A percentile compares a stretch with the other conserved stretches of the same genome.
phyloP scores from a whole-genome alignment of 192 early-diverging fungal species.

The Oehlia diaphana region DNA sequence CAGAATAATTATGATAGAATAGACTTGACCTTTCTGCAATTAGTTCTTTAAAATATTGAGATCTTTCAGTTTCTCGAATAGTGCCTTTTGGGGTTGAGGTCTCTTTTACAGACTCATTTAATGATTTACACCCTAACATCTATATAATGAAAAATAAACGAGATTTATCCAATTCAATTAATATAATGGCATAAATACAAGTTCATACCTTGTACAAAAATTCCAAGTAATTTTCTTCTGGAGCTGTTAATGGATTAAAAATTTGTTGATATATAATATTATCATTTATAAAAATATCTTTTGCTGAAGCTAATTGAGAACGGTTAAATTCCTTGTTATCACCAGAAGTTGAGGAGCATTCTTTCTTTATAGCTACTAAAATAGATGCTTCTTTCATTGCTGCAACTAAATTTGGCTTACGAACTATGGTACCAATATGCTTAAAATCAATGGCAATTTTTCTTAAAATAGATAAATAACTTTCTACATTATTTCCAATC shows the following conservation, averaged over 20 bases:
- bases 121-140: slow-evolving; percentile 63
- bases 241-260: slow-evolving; percentile 64
- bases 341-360: slow-evolving; percentile 30
- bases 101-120: slow-evolving; percentile 64
- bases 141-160: background rate
- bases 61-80: slow-evolving; percentile 42
- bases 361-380: slow-evolving; percentile 60
- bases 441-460: slow-evolving; percentile 70
- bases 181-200: background rate
- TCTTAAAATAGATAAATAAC: slow-evolving; percentile 69
- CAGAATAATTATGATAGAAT: slow-evolving; percentile 65
- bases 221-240: background rate
- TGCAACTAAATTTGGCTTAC: slow-evolving; percentile 45
- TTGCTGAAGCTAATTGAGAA: slow-evolving; percentile 58
- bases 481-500: slow-evolving; percentile 55
- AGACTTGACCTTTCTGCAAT: slow-evolving; percentile 78
- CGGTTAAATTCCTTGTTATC: slow-evolving; percentile 14
- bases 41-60: slow-evolving; percentile 56
- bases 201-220: background rate
- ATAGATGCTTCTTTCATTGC: slow-evolving; percentile 64
- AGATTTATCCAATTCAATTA: background rate
- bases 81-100: slow-evolving; percentile 50
- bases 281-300: slow-evolving; percentile 78
- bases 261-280: slow-evolving; percentile 70
- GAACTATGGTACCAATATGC: slow-evolving; percentile 23